Base-by-base conservation (phyloP, 805 yeast genomes). In the Cyberlindnera suaveolens region DNA sequence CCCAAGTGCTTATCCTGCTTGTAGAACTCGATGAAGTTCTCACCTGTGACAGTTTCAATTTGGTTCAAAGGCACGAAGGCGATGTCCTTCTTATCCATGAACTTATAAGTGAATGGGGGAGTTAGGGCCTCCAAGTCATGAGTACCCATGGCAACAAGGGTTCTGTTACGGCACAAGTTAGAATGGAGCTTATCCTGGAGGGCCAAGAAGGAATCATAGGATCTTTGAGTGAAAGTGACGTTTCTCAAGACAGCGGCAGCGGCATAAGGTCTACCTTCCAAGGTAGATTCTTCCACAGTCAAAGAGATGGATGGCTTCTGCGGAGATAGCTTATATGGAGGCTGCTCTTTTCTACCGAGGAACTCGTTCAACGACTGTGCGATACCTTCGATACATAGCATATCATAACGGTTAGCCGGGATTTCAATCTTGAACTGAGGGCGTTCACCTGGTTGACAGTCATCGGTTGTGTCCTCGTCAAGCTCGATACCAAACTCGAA, bases 351-450 rank as follows among this genome's bases (percentile, higher is more conserved):
- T 47, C 77, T 78, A 31, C 95, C 96, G 56, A 91, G 72, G 61
- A 86, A 93, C 63, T 90, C 95, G 59, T 89, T 89, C 61, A 93
- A 72, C 1, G 98, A 91, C 61, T 88, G 95, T 1, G 97, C 89
- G 65, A 93, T 89, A 61, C 99, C 99, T 68, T 93, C 99, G 56
- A 89, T 85, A 72, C 99, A 95, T 52, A 93, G 79, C 90, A 93
- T 80, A 65, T 93, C 99, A 62, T 93, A 95, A 74, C 99, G 85
- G 70, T 93, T 93, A 49, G 99, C 99, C 45, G 96, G 97, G 51
- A 95, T 82, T 66, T 93, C 99, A 59, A 93, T 88, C 70, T 93
- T 93, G 58, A 87, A 75, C 67, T 91, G 95, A n/a, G 99, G 97
- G 65, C 96, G 82, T 66, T 87, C 96, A 51, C 79, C 85, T n/a